Percentiles rank a stretch among this genome's conserved stretches.
Evolutionary conservation across 2,329 filamentous ascomycete species (phyloP).

Genomic region (Penicillium sp.): DNA sequence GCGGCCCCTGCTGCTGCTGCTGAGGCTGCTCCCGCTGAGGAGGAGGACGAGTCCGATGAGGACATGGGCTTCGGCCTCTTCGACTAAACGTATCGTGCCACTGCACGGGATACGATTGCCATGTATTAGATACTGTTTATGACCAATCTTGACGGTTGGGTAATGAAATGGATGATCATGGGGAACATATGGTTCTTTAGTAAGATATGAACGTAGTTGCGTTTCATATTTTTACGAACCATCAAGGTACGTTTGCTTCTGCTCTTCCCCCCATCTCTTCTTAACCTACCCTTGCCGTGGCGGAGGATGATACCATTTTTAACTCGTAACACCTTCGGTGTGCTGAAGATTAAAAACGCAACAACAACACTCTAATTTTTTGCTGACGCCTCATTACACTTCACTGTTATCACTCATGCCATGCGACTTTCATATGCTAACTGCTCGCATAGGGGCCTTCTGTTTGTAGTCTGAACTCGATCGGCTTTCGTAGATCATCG

Average conservation of each 20-base stretch:
- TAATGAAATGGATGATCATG: constrained; percentile 39
- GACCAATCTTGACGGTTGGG: constrained; percentile 36
- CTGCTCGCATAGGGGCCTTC: constrained; percentile 6
- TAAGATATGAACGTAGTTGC: constrained; percentile 41
- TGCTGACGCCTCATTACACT: constrained; percentile 56
- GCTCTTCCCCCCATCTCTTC: constrained; percentile 8
- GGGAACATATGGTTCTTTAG: constrained; percentile 22
- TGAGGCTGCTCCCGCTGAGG: constrained; percentile 64
- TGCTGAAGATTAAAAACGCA: constrained; percentile 64
- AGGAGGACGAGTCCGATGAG: constrained; percentile 69
- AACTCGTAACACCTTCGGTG: constrained; percentile 58
- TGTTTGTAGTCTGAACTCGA: neutral
- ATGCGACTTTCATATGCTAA: constrained; percentile 18
- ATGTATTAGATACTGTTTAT: constrained; percentile 45
- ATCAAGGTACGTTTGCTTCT: constrained; percentile 29
- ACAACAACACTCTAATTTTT: constrained; percentile 77
- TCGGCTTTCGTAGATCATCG: constrained; percentile 6
- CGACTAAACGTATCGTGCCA: constrained; percentile 54
- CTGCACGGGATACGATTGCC: constrained; percentile 35
- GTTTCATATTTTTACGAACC: constrained; percentile 36
- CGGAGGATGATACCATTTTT: constrained; percentile 69
- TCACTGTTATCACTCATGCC: constrained; percentile 8
- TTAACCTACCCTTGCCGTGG: constrained; percentile 28
- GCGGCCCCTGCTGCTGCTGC: constrained; percentile 58
- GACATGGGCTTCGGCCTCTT: constrained; percentile 79